Evolutionary conservation across 2,329 filamentous ascomycete genomes (phyloP).

Genomic region (Alternaria postmessia): DNA sequence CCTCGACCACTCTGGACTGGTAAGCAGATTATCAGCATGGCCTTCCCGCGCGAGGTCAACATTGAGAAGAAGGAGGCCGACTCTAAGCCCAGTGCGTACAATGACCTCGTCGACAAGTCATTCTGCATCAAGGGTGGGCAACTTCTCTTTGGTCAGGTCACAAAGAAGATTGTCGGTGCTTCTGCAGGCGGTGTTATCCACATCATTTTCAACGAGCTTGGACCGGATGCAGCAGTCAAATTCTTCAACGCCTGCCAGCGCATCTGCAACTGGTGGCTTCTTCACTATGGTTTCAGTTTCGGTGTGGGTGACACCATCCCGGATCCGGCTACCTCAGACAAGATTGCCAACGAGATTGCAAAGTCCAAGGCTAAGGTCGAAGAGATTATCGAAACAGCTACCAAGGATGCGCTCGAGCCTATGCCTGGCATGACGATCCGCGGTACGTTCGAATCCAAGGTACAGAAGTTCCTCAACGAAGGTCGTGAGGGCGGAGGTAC

Average conservation of each 20-base stretch:
- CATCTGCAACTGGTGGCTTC: slow-evolving; percentile 95
- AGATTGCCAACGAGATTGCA: slow-evolving; percentile 83
- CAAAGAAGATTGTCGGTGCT: slow-evolving; percentile 94
- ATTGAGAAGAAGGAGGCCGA: slow-evolving; percentile 67
- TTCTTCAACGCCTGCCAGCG: slow-evolving; percentile 97
- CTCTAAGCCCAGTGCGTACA: slow-evolving; percentile 56
- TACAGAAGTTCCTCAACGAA: slow-evolving; percentile 90
- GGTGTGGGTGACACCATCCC: slow-evolving; percentile 98
- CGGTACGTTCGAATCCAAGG: slow-evolving; percentile 97
- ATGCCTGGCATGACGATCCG: slow-evolving; percentile 97
- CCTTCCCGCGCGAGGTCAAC: slow-evolving; percentile 87
- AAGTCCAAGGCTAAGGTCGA: slow-evolving; percentile 83
- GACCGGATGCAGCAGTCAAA: slow-evolving; percentile 82
- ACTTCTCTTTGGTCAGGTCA: slow-evolving; percentile 87
- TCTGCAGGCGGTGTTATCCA: slow-evolving; percentile 91
- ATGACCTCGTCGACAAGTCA: slow-evolving; percentile 79
- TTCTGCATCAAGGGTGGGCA: slow-evolving; percentile 86
- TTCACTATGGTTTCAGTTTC: slow-evolving; percentile 96
- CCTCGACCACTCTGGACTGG: slow-evolving; percentile 94
- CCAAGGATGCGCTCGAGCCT: slow-evolving; percentile 87
- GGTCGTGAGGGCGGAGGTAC: slow-evolving; percentile 97
- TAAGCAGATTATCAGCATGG: slow-evolving; percentile 95
- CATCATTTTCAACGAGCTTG: slow-evolving; percentile 94
- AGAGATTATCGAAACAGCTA: slow-evolving; percentile 77
- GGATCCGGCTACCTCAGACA: slow-evolving; percentile 81